Percentiles rank a stretch among this genome's conserved stretches.
Conservation (phyloP, 1,284 basidiomycete species). For the Fomitopsis schrenkii region DNA sequence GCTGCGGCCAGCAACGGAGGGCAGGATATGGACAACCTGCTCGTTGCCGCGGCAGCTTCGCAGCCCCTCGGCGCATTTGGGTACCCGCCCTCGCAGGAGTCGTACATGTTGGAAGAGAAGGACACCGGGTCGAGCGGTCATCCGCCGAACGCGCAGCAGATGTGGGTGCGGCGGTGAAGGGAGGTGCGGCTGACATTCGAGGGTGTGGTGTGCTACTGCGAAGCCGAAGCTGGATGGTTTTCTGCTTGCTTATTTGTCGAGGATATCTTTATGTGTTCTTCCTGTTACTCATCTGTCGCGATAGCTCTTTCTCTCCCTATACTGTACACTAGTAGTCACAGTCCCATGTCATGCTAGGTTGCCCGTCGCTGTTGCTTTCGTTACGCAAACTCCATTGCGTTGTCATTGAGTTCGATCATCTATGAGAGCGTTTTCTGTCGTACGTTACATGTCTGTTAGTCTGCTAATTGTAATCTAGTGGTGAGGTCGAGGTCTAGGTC, state of each 20-base stretch:
- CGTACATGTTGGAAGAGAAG: conserved; percentile 66
- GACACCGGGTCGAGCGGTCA: conserved; percentile 26
- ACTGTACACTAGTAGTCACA: neutral
- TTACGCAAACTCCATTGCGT: neutral
- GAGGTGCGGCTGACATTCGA: neutral
- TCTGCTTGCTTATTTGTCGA: neutral
- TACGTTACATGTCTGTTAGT: neutral
- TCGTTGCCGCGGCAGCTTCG: conserved; percentile 46
- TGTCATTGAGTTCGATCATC: neutral
- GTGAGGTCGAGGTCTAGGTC: neutral
- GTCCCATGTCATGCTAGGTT: neutral
- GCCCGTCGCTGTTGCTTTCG: neutral
- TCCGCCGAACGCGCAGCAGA: conserved; percentile 17
- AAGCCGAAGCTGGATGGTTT: no score
- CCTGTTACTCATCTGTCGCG: neutral
- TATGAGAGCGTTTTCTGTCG: neutral
- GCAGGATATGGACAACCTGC: conserved; percentile 48
- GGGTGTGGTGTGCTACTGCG: neutral
- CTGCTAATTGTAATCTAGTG: neutral
- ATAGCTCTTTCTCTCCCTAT: neutral
- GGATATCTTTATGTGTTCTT: neutral
- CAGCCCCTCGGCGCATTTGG: conserved; percentile 46
- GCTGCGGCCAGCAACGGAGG: conserved; percentile 12
- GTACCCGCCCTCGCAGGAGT: conserved; percentile 49
- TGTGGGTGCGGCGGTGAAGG: conserved; percentile 22